A percentile compares a stretch with the other conserved stretches of the same genome.
These are phyloP conservation scores for Polytolypa hystricis DNA, from an alignment of 2,329 filamentous ascomycete genomes.

Conservation along the genomic window DNA sequence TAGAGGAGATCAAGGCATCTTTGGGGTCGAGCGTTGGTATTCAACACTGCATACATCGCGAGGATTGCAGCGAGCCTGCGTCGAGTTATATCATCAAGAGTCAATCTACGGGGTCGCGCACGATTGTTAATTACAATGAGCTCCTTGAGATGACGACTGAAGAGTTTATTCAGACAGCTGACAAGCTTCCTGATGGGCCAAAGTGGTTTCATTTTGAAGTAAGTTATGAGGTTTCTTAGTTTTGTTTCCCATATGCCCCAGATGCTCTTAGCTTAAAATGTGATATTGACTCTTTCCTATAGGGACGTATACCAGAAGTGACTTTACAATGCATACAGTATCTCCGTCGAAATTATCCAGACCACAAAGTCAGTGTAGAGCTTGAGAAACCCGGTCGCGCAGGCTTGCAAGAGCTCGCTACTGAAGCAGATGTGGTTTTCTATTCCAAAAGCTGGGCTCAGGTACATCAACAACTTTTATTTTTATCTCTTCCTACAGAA, in stretches of 20 bases:
- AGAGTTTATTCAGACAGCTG: conserved; percentile 45
- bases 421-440: conserved; percentile 59
- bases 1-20: conserved; percentile 42
- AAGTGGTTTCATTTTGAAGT: conserved; percentile 66
- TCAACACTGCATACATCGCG: conserved; percentile 48
- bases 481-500: too few species aligned
- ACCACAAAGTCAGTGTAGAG: conserved; percentile 54
- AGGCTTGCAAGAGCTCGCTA: conserved; percentile 49
- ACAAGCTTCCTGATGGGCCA: conserved; percentile 25
- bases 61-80: conserved; percentile 44
- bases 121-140: conserved; percentile 59
- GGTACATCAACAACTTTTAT: conserved; percentile 33
- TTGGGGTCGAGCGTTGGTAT: conserved; percentile 43
- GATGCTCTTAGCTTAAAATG: not conserved
- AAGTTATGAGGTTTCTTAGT: too few species aligned
- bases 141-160: conserved; percentile 54
- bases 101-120: conserved; percentile 48
- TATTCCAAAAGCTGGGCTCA: conserved; percentile 62
- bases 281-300: conserved; percentile 3
- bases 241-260: not conserved
- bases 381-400: conserved; percentile 56
- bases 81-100: conserved; percentile 61
- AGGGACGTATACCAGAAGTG: conserved; percentile 55
- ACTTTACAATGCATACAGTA: conserved; percentile 49
- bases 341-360: conserved; percentile 38